Conservation (phyloP, 2,329 filamentous ascomycete species). For the Talaromyces sp. region DNA sequence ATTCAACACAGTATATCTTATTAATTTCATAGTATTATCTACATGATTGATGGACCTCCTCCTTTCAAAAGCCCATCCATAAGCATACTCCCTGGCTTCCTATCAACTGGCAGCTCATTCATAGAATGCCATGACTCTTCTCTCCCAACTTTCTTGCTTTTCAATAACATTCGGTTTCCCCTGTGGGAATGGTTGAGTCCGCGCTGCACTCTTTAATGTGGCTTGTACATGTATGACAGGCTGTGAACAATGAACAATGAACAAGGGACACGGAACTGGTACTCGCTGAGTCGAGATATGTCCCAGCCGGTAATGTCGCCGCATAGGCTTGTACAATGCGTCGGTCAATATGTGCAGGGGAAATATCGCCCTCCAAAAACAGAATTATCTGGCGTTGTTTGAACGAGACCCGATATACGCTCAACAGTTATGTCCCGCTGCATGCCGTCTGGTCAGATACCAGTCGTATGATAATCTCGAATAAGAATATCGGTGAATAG, state of each 20-base stretch:
- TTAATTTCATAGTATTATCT: not conserved
- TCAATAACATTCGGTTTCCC: slow-evolving; percentile 27
- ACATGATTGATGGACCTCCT: not conserved
- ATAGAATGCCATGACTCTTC: slow-evolving; percentile 22
- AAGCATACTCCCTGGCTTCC: slow-evolving; percentile 9
- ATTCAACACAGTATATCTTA: not conserved
- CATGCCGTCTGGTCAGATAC: no score
- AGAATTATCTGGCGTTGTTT: slow-evolving; percentile 33
- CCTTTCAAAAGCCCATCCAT: slow-evolving; percentile 10
- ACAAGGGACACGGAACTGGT: slow-evolving; percentile 19
- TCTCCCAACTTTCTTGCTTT: slow-evolving; percentile 24
- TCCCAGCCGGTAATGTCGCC: slow-evolving; percentile 19
- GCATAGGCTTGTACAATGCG: slow-evolving; percentile 24
- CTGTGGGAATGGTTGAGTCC: slow-evolving; percentile 23
- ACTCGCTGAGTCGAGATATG: slow-evolving; percentile 18
- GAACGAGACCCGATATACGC: slow-evolving; percentile 26
- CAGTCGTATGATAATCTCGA: no score
- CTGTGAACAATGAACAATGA: slow-evolving; percentile 23
- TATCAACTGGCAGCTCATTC: slow-evolving; percentile 19
- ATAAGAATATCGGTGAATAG: no score
- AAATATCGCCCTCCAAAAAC: slow-evolving; percentile 43
- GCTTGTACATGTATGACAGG: slow-evolving; percentile 21
- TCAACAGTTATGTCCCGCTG: slow-evolving; percentile 24
- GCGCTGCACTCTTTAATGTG: slow-evolving; percentile 9
- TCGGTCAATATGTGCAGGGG: slow-evolving; percentile 34